Evolutionary conservation across 202 grass and related monocot genomes (phyloP), one percentile per base, ranked within the genome.

Genomic region (Carex arenaria): DNA sequence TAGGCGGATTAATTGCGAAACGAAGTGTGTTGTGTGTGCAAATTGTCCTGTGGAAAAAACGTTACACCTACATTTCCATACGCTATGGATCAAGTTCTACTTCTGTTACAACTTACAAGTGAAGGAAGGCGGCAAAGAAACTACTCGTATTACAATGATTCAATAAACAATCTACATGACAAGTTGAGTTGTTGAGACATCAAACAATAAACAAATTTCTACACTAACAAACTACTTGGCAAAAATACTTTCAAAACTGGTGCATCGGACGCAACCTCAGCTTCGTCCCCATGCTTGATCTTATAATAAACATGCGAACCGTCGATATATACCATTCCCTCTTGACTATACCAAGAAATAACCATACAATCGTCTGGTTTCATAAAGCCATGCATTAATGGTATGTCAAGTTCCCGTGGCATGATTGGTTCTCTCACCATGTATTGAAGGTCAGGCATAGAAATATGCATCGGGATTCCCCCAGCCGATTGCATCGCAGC

Each of bases 391-490:
- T 91, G 95, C 77, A 98, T 83, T 76, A 91, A 80, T 64, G 85
- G 84, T 63, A 68, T 83, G 61, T 91, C 92, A 0, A 68, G 79
- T 67, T 84, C 82, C 12, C 45, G 84, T 42, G 89, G 86, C 1
- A 75, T 86, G 69, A 98, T 94, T 17, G 92, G 95, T 75, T 98
- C 95, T 84, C 95, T 91, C 85, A 93, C 92, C 89, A 98, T 98
- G 78, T 93, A 98, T 53, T 98, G 95, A 89, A 95, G 95, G 60
- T 98, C 90, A 31, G 12, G 80, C 49, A 86, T 90, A 81, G 78
- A 87, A 76, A 95, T 84, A 56, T 91, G 83, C 95, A 98, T 98
- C 47, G 72, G 72, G 53, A 90, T 91, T 61, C 95, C 95, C 85
- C 95, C 95, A 15, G 90, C 87, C 18, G 95, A 94, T 88, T 91